Percentiles rank a stretch among this genome's conserved stretches.
These are phyloP conservation scores for Decorospora gaudefroyi DNA, from an alignment of 2,329 filamentous ascomycete genomes.

Conservation along the genomic window DNA sequence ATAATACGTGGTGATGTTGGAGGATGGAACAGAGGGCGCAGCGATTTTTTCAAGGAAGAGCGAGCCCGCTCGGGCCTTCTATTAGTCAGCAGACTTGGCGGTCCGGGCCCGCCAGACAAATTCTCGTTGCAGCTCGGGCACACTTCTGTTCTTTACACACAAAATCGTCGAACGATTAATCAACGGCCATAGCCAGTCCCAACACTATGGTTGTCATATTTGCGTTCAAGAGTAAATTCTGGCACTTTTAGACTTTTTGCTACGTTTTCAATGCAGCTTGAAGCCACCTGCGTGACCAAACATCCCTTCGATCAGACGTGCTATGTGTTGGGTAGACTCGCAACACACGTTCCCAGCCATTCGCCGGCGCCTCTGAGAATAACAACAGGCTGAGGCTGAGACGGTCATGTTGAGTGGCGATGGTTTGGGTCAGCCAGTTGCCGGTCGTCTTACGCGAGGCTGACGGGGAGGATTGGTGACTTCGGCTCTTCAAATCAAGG, in stretches of 20 bases:
- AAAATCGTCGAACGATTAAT: conserved; percentile 52
- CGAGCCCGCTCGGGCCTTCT: conserved; percentile 17
- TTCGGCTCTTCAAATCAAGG: conserved; percentile 1
- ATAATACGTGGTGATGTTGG: conserved; percentile 10
- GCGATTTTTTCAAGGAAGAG: too few relatives aligned
- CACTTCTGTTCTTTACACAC: conserved; percentile 42
- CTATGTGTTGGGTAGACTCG: too few relatives aligned
- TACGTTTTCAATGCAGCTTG: conserved; percentile 39
- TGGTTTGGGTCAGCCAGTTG: not conserved
- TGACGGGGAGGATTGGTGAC: not conserved
- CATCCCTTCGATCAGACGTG: conserved; percentile 21
- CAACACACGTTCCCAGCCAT: too few relatives aligned
- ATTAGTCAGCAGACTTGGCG: conserved; percentile 26
- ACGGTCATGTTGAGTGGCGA: too few relatives aligned
- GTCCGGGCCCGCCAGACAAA: conserved; percentile 25
- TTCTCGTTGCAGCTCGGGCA: conserved; percentile 18
- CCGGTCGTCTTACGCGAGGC: not conserved
- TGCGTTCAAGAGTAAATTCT: conserved; percentile 48
- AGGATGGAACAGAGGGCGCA: too few relatives aligned
- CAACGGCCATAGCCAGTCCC: conserved; percentile 48
- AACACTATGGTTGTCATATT: conserved; percentile 54
- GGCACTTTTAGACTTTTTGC: conserved; percentile 48
- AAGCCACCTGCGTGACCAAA: conserved; percentile 49
- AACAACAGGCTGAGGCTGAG: too few relatives aligned
- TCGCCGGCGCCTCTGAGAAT: too few relatives aligned